Base-by-base conservation (phyloP, 192 early-diverging fungal species). In the Kickxella alabastrina region DNA sequence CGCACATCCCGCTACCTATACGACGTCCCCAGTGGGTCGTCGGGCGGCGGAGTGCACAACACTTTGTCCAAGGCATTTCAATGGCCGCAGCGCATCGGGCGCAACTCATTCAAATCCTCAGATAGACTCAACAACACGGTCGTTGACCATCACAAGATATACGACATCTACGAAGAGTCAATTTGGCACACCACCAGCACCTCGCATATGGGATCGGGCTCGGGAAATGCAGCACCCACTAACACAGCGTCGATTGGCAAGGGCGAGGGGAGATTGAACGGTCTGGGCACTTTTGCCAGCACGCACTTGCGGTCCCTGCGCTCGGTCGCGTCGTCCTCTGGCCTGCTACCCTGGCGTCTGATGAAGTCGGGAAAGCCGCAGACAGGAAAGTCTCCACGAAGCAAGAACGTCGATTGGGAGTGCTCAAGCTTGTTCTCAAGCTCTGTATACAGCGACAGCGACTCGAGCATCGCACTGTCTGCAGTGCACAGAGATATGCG, bases 111-210 rank as follows among this genome's bases (percentile, higher is more conserved):
- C 1, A 44, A 22, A 15, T 58, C 44, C 22, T 40, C 51, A 7
- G 42, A 49, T 1, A 53, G 59, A 0, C 43, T 54, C 19, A 54
- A 46, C 14, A 62, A 58, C 42, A 52, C 53, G 17, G 49, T 62
- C 10, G 22, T 67, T 6, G 60, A 67, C 28, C 71, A 75, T 44
- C 54, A 75, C 59, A 75, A 67, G 53, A 75, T 75, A 17, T 75
- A 75, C 49, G 64, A 67, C 41, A 75, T 75, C 28, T 75, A 75
- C 52, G 64, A 67, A 39, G 71, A 75, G 52, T 66, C 71, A 1
- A 50, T 67, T 19, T 75, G 71, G 71, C 71, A 75, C 47, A 51
- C 40, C 12, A 21, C 57, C 10, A 21, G 43, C 12, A 43, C 34
- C 26, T 13, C 50, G 18, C 27, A 48, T 17, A 14, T 32, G n/a